Conservation (phyloP, 768 basidiomycete genomes). For the Cystobasidium onofrii region DNA sequence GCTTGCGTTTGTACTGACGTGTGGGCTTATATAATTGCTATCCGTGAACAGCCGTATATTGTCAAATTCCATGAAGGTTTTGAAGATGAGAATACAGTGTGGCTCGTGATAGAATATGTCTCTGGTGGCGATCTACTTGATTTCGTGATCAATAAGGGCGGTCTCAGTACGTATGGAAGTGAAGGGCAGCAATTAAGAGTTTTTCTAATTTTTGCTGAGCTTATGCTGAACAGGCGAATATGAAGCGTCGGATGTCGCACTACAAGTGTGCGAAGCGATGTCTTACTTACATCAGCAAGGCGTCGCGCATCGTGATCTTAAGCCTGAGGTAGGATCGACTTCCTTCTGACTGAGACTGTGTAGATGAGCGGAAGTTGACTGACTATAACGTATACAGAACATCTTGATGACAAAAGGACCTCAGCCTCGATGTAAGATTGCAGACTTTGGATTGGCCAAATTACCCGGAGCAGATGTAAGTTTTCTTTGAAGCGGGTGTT, state of each 20-base stretch:
- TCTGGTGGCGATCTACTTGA: constrained; percentile 84
- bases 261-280: constrained; percentile 59
- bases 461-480: constrained; percentile 67
- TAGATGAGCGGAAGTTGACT: background rate
- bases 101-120: constrained; percentile 37
- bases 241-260: constrained; percentile 61
- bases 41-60: constrained; percentile 56
- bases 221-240: constrained; percentile 43
- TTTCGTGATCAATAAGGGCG: constrained; percentile 48
- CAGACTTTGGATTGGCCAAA: constrained; percentile 94
- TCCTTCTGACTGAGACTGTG: background rate
- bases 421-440: constrained; percentile 66
- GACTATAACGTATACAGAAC: constrained; percentile 36
- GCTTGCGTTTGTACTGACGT: background rate
- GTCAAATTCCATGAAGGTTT: constrained; percentile 71
- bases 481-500: too few relatives aligned
- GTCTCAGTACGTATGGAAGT: background rate
- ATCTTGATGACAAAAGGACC: constrained; percentile 37
- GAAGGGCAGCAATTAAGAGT: background rate
- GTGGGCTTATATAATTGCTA: background rate
- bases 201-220: background rate
- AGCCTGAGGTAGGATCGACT: constrained; percentile 52
- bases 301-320: constrained; percentile 86
- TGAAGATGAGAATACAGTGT: constrained; percentile 53
- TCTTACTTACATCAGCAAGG: constrained; percentile 51